Conservation (phyloP, 495 filamentous ascomycete genomes). For the Cryomyces minteri region DNA sequence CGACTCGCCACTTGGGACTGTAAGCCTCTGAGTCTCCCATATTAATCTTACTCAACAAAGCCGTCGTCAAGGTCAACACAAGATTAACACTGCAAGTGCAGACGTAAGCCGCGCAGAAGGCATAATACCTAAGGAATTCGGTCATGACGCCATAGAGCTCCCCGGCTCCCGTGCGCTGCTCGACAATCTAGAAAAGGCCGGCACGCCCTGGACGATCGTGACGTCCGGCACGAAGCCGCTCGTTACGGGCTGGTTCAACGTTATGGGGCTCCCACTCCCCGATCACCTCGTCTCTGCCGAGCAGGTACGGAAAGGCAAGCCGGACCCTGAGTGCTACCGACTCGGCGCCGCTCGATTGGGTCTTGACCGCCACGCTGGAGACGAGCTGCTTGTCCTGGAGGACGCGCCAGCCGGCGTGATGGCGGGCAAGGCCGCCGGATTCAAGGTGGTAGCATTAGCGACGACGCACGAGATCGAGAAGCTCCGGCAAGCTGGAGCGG, state of each 20-base stretch:
- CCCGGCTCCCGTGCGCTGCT: constrained; percentile 46
- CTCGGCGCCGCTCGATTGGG: constrained; percentile 33
- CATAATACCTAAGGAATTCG: constrained; percentile 55
- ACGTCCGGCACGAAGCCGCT: constrained; percentile 74
- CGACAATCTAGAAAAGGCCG: constrained; percentile 31
- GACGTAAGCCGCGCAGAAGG: constrained; percentile 67
- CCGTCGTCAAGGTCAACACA: no score
- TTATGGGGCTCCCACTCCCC: constrained; percentile 56
- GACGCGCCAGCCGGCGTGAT: constrained; percentile 84
- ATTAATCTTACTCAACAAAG: neutral
- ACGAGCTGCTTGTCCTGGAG: constrained; percentile 62
- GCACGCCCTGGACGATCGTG: constrained; percentile 75
- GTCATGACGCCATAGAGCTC: constrained; percentile 63
- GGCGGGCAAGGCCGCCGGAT: constrained; percentile 78
- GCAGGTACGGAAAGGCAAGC: constrained; percentile 74
- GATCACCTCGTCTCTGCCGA: constrained; percentile 66
- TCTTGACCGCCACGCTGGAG: constrained; percentile 9
- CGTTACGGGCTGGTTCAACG: constrained; percentile 69
- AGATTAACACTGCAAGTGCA: constrained; percentile 17
- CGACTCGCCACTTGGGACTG: constrained; percentile 82
- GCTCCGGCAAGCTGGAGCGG: constrained; percentile 53
- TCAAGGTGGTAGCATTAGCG: constrained; percentile 68
- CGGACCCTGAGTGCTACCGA: constrained; percentile 67
- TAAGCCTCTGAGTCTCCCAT: constrained; percentile 25
- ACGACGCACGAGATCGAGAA: constrained; percentile 67